Evolutionary conservation across 176 grass and related monocot genomes (phyloP).

Genomic region (Oryza rufipogon): DNA sequence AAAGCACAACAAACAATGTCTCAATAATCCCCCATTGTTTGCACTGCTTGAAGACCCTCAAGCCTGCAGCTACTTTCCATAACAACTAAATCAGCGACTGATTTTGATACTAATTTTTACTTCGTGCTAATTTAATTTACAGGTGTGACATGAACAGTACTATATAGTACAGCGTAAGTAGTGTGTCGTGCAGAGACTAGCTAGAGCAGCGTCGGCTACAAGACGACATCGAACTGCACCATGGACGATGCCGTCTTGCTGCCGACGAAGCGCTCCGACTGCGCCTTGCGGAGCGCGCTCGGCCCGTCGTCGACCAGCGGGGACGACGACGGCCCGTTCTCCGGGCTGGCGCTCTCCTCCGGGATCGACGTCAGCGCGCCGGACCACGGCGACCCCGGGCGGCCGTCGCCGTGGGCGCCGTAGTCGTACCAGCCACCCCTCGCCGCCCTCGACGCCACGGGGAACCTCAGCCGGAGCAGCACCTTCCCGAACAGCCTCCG

Average conservation of each 20-base stretch:
- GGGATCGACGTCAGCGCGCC: conserved; percentile 54
- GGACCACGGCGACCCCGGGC: conserved; percentile 44
- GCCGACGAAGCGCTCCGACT: conserved; percentile 53
- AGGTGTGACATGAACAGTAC: not conserved
- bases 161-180: no score
- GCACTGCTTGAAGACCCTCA: not conserved
- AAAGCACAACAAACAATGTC: not conserved
- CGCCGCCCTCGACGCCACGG: not conserved
- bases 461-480: conserved; percentile 42
- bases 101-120: not conserved
- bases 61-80: not conserved
- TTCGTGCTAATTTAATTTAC: no score
- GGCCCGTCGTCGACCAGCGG: not conserved
- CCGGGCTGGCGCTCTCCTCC: conserved; percentile 35
- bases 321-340: no score
- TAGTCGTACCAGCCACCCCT: not conserved
- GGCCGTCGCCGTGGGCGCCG: conserved; percentile 4
- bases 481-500: conserved; percentile 47
- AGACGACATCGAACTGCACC: conserved; percentile 44
- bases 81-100: not conserved
- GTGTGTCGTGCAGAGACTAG: no score
- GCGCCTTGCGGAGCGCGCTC: conserved; percentile 33
- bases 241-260: conserved; percentile 39
- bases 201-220: conserved; percentile 29
- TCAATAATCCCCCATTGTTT: not conserved